Conservation (phyloP, 345 rosid genomes). For the Ricinus communis region DNA sequence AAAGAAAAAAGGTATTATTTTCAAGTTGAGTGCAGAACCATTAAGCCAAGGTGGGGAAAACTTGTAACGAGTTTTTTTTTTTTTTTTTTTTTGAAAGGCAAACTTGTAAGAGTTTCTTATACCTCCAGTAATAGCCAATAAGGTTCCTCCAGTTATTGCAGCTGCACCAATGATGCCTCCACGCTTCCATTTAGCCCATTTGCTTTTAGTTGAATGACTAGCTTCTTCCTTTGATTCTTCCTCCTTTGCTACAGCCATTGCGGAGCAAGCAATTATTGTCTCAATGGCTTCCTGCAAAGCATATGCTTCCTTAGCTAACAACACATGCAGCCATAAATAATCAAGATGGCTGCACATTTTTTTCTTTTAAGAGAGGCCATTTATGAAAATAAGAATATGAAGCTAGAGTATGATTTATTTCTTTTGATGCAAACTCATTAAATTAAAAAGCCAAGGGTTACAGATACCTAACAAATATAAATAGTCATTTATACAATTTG, state of each 20-base stretch:
- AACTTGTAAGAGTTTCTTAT: conserved; percentile 35
- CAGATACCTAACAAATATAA: background rate
- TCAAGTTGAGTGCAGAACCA: conserved; percentile 6
- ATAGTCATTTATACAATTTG: background rate
- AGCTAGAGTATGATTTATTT: background rate
- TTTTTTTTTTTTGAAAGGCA: no score
- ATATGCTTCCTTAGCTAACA: background rate
- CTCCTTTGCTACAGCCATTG: conserved; percentile 76
- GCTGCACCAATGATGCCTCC: conserved; percentile 97
- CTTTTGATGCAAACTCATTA: background rate
- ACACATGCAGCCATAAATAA: background rate
- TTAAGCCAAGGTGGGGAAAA: background rate
- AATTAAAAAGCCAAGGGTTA: background rate
- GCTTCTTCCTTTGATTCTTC: conserved; percentile 58
- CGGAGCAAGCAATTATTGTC: conserved; percentile 81
- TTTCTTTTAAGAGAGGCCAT: background rate
- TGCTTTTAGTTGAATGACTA: conserved; percentile 41
- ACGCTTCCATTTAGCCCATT: conserved; percentile 86
- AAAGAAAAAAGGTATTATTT: conserved; percentile 2
- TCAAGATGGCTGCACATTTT: background rate
- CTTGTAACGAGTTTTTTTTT: no score
- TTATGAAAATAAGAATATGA: background rate
- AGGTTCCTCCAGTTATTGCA: conserved; percentile 90
- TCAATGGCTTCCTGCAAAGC: conserved; percentile 68
- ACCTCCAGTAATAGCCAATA: conserved; percentile 98